Evolutionary conservation across 441 rosid species (phyloP), one percentile per base, ranked within the genome.

Genomic region (Brassica balearica): DNA sequence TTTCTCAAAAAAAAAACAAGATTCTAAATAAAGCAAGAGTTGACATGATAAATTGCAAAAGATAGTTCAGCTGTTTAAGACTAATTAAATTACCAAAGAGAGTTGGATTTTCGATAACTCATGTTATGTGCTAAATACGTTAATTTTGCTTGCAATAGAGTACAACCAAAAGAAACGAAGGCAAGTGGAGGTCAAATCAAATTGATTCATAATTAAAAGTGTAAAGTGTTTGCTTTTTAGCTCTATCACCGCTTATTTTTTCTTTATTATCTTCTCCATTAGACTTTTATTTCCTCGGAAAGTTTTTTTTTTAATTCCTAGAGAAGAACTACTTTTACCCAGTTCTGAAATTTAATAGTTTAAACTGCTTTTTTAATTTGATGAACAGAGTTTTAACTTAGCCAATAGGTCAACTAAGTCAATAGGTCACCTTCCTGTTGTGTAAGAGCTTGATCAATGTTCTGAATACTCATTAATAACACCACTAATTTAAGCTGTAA

Each of bases 141-240:
- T 9, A 38, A 2, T 71, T 71, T 43, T 46, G 25, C 27, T 72
- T 68, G 20, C 48, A 34, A 5, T 58, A 67, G 69, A 60, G 60
- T 23, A 20, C 77, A 72, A 48, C 20, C 6, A 66, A 34, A 34
- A 60, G 41, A 68, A 32, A 55, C 73, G 58, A 78, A 73, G 59
- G 69, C 2, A 22, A 73, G 77, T 78, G 81, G 77, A 78, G 77
- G 81, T 78, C 81, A 78, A 78, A 78, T 66, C 73, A 60, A 48
- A 67, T 67, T 72, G 0, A 60, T 72, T 48, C 73, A 71, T 72
- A 77, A 72, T 67, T 71, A 70, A 77, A 64, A 77, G 56, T 46
- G 22, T 10, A 66, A 71, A 72, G 77, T 43, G 68, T 59, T 77
- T 60, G 56, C 81, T 78, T 60, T 25, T 25, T 25, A 77, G 56